phyloP scores from a whole-genome alignment of 2,329 filamentous ascomycete genomes.

The Samsoniella hepiali region DNA sequence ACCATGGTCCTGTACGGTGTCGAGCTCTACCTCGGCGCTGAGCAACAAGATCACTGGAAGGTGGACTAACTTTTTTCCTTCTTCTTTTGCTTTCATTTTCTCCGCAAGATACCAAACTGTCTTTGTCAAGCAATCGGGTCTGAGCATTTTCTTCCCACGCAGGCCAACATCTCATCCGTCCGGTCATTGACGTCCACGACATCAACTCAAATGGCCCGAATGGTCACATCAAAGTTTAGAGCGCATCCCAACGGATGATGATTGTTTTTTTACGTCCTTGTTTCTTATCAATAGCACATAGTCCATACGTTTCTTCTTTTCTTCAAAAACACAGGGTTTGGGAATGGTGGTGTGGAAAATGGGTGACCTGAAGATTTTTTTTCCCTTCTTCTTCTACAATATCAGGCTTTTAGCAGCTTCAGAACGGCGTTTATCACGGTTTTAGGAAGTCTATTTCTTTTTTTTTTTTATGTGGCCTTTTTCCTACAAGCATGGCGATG shows the following conservation, averaged over 20 bases:
- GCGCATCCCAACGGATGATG: constrained; percentile 1
- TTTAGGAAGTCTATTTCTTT: constrained; percentile 27
- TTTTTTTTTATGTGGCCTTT: constrained; percentile 23
- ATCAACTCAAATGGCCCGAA: neutral
- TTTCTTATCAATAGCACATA: neutral
- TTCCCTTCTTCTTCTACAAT: constrained; percentile 2
- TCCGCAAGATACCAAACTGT: constrained; percentile 14
- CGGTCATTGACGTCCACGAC: neutral
- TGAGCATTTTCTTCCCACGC: neutral
- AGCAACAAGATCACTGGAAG: constrained; percentile 93
- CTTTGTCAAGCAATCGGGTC: constrained; percentile 7
- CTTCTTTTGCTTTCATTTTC: constrained; percentile 13
- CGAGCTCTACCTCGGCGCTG: constrained; percentile 82
- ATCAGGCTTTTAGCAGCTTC: constrained; percentile 10
- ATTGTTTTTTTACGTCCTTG: neutral
- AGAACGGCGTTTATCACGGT: constrained; percentile 29
- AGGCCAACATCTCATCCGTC: neutral
- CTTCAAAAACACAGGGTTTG: constrained; percentile 4
- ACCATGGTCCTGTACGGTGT: constrained; percentile 90
- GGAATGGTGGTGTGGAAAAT: constrained; percentile 11
- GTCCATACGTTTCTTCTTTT: neutral
- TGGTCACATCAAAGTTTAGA: constrained; percentile 5
- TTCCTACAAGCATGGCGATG: constrained; percentile 19
- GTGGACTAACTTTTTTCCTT: constrained; percentile 57
- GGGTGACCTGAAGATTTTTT: constrained; percentile 9